phyloP scores from a whole-genome alignment of 768 basidiomycete genomes.

The Mycena chlorophos region DNA sequence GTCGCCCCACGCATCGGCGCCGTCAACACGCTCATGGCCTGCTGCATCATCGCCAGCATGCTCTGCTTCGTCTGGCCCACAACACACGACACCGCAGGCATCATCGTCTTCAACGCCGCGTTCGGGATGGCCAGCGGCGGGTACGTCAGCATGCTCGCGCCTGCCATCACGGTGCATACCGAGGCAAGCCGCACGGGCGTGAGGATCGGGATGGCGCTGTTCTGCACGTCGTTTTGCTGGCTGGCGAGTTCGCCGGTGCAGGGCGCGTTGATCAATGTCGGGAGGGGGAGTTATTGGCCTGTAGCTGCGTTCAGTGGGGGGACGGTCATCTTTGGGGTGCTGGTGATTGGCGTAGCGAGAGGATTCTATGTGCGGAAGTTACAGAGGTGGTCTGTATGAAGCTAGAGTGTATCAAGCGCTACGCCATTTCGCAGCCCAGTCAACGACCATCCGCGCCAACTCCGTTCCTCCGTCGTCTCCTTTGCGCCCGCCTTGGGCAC shows the following conservation, averaged over 20 bases:
- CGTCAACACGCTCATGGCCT: constrained; percentile 15
- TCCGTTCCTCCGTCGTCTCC: constrained; percentile 43
- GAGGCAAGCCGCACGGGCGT: constrained; percentile 4
- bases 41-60: constrained; percentile 7
- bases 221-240: constrained; percentile 21
- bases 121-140: constrained; percentile 22
- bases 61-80: constrained; percentile 16
- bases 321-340: constrained; percentile 15
- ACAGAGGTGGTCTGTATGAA: constrained; percentile 6
- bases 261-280: constrained; percentile 16
- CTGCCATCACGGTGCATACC: constrained; percentile 1
- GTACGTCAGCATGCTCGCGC: constrained; percentile 11
- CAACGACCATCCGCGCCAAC: constrained; percentile 49
- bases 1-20: constrained; percentile 17
- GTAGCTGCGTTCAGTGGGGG: constrained; percentile 19
- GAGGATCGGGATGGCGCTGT: constrained; percentile 21
- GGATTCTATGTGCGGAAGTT: constrained; percentile 2
- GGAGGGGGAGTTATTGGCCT: constrained; percentile 14
- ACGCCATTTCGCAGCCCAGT: constrained; percentile 50
- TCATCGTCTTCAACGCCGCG: constrained; percentile 17
- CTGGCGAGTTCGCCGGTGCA: constrained; percentile 22
- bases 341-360: constrained; percentile 13
- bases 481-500: constrained; percentile 42
- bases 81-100: constrained; percentile 4
- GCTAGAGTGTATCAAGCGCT: too few relatives aligned